Conservation (phyloP, 2,329 filamentous ascomycete species). For the Fusarium sp. region DNA sequence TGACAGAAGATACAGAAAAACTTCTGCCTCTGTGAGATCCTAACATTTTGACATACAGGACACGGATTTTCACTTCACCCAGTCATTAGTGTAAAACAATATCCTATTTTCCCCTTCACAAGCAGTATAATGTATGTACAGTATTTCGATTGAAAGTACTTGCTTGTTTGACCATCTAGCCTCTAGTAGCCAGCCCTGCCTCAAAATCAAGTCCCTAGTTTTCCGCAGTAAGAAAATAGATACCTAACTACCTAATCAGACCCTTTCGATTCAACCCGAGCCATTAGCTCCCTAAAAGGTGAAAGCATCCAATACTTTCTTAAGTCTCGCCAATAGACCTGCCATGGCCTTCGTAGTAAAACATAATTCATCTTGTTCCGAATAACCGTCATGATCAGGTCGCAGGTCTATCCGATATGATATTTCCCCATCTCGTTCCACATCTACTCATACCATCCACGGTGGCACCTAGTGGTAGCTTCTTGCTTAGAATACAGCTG, state of each 20-base stretch:
- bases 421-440: slow-evolving; percentile 36
- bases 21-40: too few species aligned
- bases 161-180: slow-evolving; percentile 38
- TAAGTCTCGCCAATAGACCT: slow-evolving; percentile 14
- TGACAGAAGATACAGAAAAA: too few species aligned
- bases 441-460: slow-evolving; percentile 29
- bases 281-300: slow-evolving; percentile 28
- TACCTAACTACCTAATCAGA: slow-evolving; percentile 8
- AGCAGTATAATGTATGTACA: slow-evolving; percentile 30
- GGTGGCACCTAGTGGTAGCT: slow-evolving; percentile 27
- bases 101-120: slow-evolving; percentile 18
- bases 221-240: slow-evolving; percentile 9
- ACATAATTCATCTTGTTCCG: slow-evolving; percentile 20
- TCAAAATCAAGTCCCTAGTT: slow-evolving; percentile 25
- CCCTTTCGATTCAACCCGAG: slow-evolving; percentile 25
- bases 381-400: slow-evolving; percentile 16
- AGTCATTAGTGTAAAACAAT: slow-evolving; percentile 2
- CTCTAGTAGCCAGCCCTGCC: slow-evolving; percentile 39
- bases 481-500: slow-evolving; percentile 8
- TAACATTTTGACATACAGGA: background rate
- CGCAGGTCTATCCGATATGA: slow-evolving; percentile 13
- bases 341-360: slow-evolving; percentile 24
- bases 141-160: slow-evolving; percentile 25
- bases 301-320: slow-evolving; percentile 13
- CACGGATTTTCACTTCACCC: background rate